Evolutionary conservation across 2,329 filamentous ascomycete species (phyloP).

Genomic region (Ophiostoma perfectum): DNA sequence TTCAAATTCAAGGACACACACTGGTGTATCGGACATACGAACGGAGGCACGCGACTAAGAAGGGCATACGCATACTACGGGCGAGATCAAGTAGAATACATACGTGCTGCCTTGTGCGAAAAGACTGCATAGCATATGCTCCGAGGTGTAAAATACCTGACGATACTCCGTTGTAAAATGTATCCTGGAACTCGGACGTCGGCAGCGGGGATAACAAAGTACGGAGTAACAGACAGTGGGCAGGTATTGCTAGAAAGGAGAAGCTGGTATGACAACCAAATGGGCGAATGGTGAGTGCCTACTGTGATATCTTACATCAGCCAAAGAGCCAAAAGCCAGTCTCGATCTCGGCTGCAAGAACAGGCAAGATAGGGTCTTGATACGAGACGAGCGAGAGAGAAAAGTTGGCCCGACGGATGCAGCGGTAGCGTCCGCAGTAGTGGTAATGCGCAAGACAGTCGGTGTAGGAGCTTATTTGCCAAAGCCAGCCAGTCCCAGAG

Average conservation of each 20-base stretch:
- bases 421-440: neutral
- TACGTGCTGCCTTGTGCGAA: neutral
- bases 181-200: neutral
- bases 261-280: too few relatives aligned
- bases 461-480: neutral
- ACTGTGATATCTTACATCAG: too few relatives aligned
- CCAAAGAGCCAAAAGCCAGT: neutral
- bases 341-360: neutral
- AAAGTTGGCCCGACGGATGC: conserved; percentile 1
- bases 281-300: too few relatives aligned
- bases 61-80: conserved; percentile 16
- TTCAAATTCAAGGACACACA: neutral
- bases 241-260: too few relatives aligned
- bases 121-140: neutral
- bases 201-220: neutral
- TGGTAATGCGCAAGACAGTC: neutral
- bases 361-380: neutral
- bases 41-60: conserved; percentile 23
- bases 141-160: neutral
- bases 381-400: neutral
- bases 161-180: neutral
- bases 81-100: too few relatives aligned
- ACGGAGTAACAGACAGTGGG: too few relatives aligned
- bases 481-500: too few relatives aligned
- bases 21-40: conserved; percentile 25